phyloP scores from a whole-genome alignment of 202 grass and related monocot genomes.

The Zoysia matrella region DNA sequence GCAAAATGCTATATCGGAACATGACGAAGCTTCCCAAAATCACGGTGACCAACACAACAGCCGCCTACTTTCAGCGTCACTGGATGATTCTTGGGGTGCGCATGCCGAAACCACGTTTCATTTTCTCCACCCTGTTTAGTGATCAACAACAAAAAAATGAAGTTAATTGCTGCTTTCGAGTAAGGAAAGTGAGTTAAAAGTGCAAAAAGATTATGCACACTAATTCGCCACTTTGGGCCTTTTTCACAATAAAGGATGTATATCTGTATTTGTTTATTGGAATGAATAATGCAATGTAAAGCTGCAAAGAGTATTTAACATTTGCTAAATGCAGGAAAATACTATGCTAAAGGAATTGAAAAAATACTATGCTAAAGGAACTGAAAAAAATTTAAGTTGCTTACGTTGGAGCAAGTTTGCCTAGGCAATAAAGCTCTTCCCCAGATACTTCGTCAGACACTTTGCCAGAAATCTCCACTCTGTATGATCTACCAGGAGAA shows the following conservation, averaged over 20 bases:
- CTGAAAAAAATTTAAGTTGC: conserved; percentile 21
- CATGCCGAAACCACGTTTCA: conserved; percentile 83
- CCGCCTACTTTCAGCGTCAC: conserved; percentile 14
- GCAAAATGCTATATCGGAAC: neutral
- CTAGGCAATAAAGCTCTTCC: conserved; percentile 77
- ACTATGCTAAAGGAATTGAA: neutral
- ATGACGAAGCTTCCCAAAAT: neutral
- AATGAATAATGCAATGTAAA: no score
- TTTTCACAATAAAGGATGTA: no score
- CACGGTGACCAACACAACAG: neutral
- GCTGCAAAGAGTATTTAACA: no score
- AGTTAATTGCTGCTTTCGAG: neutral
- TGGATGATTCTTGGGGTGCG: conserved; percentile 54
- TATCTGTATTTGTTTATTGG: no score
- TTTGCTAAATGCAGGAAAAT: no score
- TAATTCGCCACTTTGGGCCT: no score
- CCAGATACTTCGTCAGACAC: conserved; percentile 72
- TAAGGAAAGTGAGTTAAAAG: neutral
- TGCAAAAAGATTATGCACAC: neutral
- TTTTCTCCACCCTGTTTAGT: conserved; percentile 70
- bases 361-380: neutral
- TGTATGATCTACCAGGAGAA: conserved; percentile 64
- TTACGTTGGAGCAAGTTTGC: conserved; percentile 87
- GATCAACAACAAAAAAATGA: neutral
- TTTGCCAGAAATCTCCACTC: conserved; percentile 78